Conservation (phyloP, 495 filamentous ascomycete species). For the Talaromyces stipitatus region DNA sequence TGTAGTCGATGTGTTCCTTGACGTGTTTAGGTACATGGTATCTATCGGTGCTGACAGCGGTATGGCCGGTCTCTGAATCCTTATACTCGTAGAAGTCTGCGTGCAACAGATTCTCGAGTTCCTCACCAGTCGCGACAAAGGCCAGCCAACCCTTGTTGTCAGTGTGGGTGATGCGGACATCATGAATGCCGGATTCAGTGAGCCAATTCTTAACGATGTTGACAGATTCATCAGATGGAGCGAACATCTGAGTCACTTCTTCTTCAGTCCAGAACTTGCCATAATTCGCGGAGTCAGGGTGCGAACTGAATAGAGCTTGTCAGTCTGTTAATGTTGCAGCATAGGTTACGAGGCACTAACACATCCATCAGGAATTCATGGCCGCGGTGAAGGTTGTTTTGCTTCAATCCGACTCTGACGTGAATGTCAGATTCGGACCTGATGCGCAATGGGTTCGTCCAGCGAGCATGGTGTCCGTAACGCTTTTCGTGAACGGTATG, state of each 20-base stretch:
- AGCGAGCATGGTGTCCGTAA: constrained; percentile 22
- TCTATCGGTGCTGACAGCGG: constrained; percentile 15
- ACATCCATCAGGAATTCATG: constrained; percentile 51
- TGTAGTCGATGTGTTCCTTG: constrained; percentile 47
- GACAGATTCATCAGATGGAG: constrained; percentile 31
- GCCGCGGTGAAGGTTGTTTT: constrained; percentile 44
- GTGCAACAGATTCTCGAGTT: constrained; percentile 48
- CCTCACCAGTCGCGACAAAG: constrained; percentile 42
- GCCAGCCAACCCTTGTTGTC: constrained; percentile 46
- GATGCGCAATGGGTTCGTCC: constrained; percentile 23
- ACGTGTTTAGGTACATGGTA: constrained; percentile 47
- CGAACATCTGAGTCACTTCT: constrained; percentile 46
- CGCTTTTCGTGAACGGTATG: constrained; percentile 38
- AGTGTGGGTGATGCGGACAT: constrained; percentile 35
- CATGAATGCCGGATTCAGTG: constrained; percentile 36
- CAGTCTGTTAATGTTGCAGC: background rate
- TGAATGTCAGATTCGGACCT: constrained; percentile 32
- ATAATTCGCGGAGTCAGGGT: constrained; percentile 41
- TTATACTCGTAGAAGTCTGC: constrained; percentile 52
- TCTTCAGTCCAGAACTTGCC: constrained; percentile 43
- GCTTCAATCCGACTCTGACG: constrained; percentile 47
- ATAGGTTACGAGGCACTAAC: constrained; percentile 19
- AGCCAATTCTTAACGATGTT: constrained; percentile 43
- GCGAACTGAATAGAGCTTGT: constrained; percentile 16
- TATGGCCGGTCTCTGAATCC: constrained; percentile 34